Evolutionary conservation across 1,284 basidiomycete species (phyloP), one percentile per base, ranked within the genome.

Genomic region (Cutaneotrichosporon mucoides): DNA sequence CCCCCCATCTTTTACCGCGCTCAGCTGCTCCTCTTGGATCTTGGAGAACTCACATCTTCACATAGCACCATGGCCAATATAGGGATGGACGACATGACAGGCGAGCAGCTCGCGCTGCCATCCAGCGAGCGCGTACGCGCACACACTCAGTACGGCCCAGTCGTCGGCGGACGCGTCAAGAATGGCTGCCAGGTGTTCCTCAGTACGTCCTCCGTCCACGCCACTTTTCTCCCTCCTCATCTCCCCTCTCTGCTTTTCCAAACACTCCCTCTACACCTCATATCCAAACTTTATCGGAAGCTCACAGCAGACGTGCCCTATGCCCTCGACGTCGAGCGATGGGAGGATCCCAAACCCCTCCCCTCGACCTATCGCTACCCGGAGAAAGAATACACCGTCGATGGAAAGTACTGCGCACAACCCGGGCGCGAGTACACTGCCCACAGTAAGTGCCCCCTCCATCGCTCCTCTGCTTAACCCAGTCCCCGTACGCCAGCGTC

Each of bases 251-350:
- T 24, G 24, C 24, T 24, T 24, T 24, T 24, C 24, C 24, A 24
- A 24, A 24, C 24, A 24, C 24, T 24, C 24, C 24, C 24, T 24
- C 24, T 24, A 24, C 24, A 3, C 24, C 24, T 24, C 24, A 24
- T 24, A 24, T 24, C 24, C 24, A 24, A 24, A 2, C 24, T 24
- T 3, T 24, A 24, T 24, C 24, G 24, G 24, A 24, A 24, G 38
- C 59, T 54, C 24, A 61, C 57, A 6, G 51, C 60, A 89, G 87
- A 90, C 77, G 79, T 90, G 37, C 88, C 88, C 0, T 90, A 88
- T 68, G 87, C 84, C 1, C 72, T 86, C 24, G 82, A 84, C 44
- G 86, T 86, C 0, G 73, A 67, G 35, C 81, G 87, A 35, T 89
- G 88, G 68, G 77, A 84, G 52, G 84, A 89, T 67, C 84, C 87